Evolutionary conservation across 1,139 yeast species (phyloP).

Genomic region (Saccharomyces hybrid): DNA sequence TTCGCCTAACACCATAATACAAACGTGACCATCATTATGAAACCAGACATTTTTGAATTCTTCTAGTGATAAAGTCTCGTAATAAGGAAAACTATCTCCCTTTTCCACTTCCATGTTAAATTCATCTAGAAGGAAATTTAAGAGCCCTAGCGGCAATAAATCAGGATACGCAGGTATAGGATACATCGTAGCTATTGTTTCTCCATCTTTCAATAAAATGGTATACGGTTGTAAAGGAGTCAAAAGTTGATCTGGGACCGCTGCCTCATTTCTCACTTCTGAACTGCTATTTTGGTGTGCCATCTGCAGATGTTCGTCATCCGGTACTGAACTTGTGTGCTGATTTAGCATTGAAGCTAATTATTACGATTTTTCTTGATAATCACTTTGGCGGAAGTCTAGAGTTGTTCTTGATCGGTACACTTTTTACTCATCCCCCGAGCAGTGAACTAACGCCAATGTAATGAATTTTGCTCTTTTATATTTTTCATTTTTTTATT

Average conservation of each 20-base stretch:
- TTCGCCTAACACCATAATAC: constrained; percentile 79
- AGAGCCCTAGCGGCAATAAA: constrained; percentile 63
- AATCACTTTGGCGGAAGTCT: not conserved
- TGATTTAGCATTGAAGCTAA: not conserved
- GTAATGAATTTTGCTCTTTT: not conserved
- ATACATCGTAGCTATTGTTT: constrained; percentile 85
- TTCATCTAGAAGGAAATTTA: constrained; percentile 82
- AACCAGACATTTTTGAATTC: constrained; percentile 84
- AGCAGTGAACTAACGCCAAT: not conserved
- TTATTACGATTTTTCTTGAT: not conserved
- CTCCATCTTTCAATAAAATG: constrained; percentile 76
- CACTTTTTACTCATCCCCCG: not conserved
- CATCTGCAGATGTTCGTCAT: not conserved
- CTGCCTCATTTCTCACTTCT: constrained; percentile 10
- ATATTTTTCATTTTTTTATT: not conserved
- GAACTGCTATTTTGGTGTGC: constrained; percentile 1
- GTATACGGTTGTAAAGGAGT: constrained; percentile 39
- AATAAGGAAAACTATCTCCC: constrained; percentile 82
- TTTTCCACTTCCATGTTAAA: constrained; percentile 86
- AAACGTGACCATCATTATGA: constrained; percentile 60
- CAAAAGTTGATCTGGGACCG: not conserved
- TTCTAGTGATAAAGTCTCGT: constrained; percentile 65
- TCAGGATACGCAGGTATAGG: constrained; percentile 59
- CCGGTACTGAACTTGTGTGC: not conserved
- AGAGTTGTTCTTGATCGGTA: not conserved